Base-by-base conservation (phyloP, 805 yeast genomes). In the Nakazawaea ishiwadae region DNA sequence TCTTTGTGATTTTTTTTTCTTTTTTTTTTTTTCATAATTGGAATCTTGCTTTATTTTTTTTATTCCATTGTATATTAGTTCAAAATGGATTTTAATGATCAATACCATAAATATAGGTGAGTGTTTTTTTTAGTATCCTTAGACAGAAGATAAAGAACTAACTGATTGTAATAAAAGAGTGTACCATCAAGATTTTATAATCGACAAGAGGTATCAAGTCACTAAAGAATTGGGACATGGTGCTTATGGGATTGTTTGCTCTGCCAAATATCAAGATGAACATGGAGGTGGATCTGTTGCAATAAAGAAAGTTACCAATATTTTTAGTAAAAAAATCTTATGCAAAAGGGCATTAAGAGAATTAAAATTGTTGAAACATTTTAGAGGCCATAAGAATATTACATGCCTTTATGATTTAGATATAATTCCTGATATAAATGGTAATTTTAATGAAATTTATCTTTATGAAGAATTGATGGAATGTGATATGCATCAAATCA, bases 401-500 rank as follows among this genome's bases (percentile, higher is more conserved):
- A 91, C 98, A 3, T 89, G 97, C 58, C 67, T 93, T 14, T 93
- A 93, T 58, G 99, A 93, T 61, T 73, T 91, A 62, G 99, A 93
- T 64, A 85, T 93, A 39, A 88, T 90, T 29, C 87, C 90, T 18
- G 75, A 79, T 50, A 65, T 73, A 2, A 65, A 71, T 14, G 81
- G 81, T 3, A 76, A 77, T 40, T 91, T 91, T 68, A 89, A 90
- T 62, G 99, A 95, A 54, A 73, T 93, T 10, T 93, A 93, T 51
- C 69, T 93, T 6, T 93, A 93, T 56, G 99, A 93, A 62, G 99
- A 91, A 63, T 69, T 91, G 53, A 93, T 93, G 98, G 98, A 91
- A 61, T 91, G 98, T 63, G 99, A 93, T 62, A 83, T 93, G 88
- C 96, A 91, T 63, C 98, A 91, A 62, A 93, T 93, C 54, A 91